Base-by-base conservation (phyloP, 192 early-diverging fungal species). In the Entrophospora sp. region DNA sequence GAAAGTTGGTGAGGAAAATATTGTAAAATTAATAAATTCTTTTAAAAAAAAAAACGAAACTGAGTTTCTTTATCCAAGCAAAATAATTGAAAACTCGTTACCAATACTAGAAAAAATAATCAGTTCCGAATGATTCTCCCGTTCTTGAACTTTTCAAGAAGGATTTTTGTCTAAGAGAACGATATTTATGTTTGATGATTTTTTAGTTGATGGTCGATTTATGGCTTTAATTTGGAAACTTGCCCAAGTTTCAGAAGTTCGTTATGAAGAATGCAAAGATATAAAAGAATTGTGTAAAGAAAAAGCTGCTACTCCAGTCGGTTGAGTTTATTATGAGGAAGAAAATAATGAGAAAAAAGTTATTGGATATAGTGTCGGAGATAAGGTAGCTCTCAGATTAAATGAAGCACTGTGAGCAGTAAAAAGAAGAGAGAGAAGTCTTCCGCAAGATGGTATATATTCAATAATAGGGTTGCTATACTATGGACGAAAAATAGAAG, bases 161-260 rank as follows among this genome's bases (percentile, higher is more conserved):
- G 49, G 49, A 0, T 27, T 25, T 12, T 14, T 58, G n/a, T n/a
- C 13, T 34, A 58, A 58, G 8, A 27, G 35, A 58, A 58, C 55
- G 5, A 32, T 58, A 4, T 58, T 58, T 37, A 58, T 58, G 55
- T 58, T 58, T 58, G 55, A 58, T 58, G 55, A 58, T 37, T 36
- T 18, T 58, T 37, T 58, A 58, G n/a, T 58, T 5, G 55, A 58
- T 58, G 55, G 55, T 5, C 4, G 32, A 37, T 13, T 32, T 22
- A 36, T 58, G 18, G 55, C 55, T 22, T 18, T 18, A 20, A 32
- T 58, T 58, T 58, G 55, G 25, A 27, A 3, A 18, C 14, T 27
- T 2, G 12, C 12, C 2, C 55, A 34, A 58, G n/a, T n/a, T n/a
- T n/a, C n/a, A n/a, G n/a, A n/a, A n/a, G n/a, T n/a, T n/a, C 30